These are phyloP conservation scores for Coemansia sp. DNA, from an alignment of 192 early-diverging fungal species.

Conservation along the genomic window DNA sequence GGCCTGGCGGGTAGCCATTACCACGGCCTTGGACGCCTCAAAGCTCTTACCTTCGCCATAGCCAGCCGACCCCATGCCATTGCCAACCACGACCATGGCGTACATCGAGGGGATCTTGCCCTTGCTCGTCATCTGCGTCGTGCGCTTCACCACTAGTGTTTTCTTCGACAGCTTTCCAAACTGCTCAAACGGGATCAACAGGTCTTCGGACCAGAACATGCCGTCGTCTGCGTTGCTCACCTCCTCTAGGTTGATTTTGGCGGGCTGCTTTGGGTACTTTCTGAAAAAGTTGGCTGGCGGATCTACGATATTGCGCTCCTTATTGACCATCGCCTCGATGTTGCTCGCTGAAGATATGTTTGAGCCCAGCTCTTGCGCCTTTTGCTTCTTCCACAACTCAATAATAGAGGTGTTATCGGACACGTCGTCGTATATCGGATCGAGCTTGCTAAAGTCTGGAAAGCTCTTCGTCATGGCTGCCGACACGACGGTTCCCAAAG, in stretches of 20 bases:
- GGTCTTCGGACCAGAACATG: slow-evolving; percentile 51
- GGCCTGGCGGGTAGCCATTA: slow-evolving; percentile 85
- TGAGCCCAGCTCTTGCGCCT: slow-evolving; percentile 35
- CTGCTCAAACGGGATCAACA: slow-evolving; percentile 61
- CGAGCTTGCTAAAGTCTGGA: slow-evolving; percentile 37
- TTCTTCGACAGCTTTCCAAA: slow-evolving; percentile 67
- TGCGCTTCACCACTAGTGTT: slow-evolving; percentile 72
- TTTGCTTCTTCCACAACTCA: slow-evolving; percentile 52
- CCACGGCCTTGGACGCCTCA: slow-evolving; percentile 77
- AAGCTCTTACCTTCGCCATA: slow-evolving; percentile 89
- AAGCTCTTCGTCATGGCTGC: slow-evolving; percentile 13
- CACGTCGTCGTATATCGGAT: slow-evolving; percentile 50
- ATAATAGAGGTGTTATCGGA: slow-evolving; percentile 49
- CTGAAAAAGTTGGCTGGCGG: slow-evolving; percentile 13
- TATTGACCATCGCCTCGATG: slow-evolving; percentile 22
- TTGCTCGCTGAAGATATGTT: slow-evolving; percentile 12
- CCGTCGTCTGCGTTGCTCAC: slow-evolving; percentile 24
- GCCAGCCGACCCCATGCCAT: slow-evolving; percentile 88
- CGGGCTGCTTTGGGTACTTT: slow-evolving; percentile 27
- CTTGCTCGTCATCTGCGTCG: slow-evolving; percentile 77
- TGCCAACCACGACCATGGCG: slow-evolving; percentile 93
- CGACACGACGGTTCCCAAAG: neutral
- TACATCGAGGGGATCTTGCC: slow-evolving; percentile 84
- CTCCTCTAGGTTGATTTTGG: slow-evolving; percentile 10
- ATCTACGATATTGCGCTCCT: slow-evolving; percentile 41